Evolutionary conservation across 441 rosid species (phyloP).

Genomic region (Adansonia madagascariensis): DNA sequence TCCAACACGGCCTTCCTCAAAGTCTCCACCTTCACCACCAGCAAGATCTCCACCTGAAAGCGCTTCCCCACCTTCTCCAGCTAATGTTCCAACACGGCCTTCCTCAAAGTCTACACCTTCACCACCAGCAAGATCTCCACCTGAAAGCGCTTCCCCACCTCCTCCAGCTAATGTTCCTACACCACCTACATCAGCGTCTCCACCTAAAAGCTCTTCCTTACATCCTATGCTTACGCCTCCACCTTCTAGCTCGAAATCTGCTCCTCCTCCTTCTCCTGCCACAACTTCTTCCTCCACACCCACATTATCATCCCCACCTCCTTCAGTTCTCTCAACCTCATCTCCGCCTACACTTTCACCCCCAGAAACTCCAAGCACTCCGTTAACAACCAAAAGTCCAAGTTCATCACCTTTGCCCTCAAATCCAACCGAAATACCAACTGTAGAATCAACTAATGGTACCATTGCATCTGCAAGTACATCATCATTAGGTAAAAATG

Average conservation of each 20-base stretch:
- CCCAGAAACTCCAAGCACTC: conserved; percentile 54
- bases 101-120: conserved; percentile 48
- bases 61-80: conserved; percentile 54
- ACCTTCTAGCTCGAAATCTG: conserved; percentile 38
- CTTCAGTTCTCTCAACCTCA: conserved; percentile 46
- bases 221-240: conserved; percentile 45
- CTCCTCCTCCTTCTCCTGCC: conserved; percentile 52
- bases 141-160: conserved; percentile 54
- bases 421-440: conserved; percentile 60
- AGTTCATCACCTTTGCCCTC: conserved; percentile 53
- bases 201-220: conserved; percentile 51
- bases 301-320: conserved; percentile 45
- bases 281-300: conserved; percentile 46
- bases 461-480: conserved; percentile 37
- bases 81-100: conserved; percentile 42
- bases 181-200: conserved; percentile 43
- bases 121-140: conserved; percentile 40
- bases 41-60: conserved; percentile 43
- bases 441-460: conserved; percentile 53
- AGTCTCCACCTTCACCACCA: conserved; percentile 46
- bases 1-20: conserved; percentile 38
- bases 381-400: conserved; percentile 43
- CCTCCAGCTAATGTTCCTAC: conserved; percentile 41
- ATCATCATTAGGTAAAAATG: conserved; percentile 31
- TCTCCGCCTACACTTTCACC: conserved; percentile 43